Percentiles rank a stretch among this genome's conserved stretches.
Conservation (phyloP, 306 rosid genomes). For the Fragaria iinumae region DNA sequence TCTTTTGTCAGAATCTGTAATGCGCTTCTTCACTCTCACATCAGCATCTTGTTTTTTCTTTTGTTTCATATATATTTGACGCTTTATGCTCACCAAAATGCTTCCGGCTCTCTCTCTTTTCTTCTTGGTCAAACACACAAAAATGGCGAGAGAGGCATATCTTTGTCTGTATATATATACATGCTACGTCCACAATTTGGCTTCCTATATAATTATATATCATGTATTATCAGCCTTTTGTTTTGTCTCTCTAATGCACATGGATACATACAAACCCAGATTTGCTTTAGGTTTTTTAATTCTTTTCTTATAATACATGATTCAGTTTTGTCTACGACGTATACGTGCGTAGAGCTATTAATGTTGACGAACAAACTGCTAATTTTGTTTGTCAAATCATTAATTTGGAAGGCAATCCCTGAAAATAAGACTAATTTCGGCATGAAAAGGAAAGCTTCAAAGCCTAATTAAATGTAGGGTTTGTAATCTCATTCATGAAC, state of each 20-base stretch:
- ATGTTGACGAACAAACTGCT: background rate
- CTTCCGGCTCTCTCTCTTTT: background rate
- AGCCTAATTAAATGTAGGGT: background rate
- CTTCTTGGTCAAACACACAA: background rate
- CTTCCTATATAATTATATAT: background rate
- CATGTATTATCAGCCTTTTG: background rate
- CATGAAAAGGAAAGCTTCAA: background rate
- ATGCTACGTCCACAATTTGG: conserved; percentile 2
- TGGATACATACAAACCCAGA: conserved; percentile 13
- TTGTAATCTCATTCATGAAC: background rate
- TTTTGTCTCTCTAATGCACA: conserved; percentile 3
- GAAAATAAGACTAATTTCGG: background rate
- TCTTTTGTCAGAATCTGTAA: background rate
- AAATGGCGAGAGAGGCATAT: background rate
- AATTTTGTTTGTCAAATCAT: background rate
- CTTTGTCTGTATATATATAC: background rate
- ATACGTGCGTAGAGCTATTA: background rate
- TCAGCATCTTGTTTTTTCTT: conserved; percentile 7
- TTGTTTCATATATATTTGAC: background rate
- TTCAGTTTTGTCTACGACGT: background rate
- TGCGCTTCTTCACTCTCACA: background rate
- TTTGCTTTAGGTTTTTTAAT: background rate
- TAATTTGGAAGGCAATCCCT: background rate
- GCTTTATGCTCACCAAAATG: background rate
- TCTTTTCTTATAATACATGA: background rate